Evolutionary conservation across 257 asterid species (phyloP), one percentile per base, ranked within the genome.

Genomic region (Cordia subcordata): DNA sequence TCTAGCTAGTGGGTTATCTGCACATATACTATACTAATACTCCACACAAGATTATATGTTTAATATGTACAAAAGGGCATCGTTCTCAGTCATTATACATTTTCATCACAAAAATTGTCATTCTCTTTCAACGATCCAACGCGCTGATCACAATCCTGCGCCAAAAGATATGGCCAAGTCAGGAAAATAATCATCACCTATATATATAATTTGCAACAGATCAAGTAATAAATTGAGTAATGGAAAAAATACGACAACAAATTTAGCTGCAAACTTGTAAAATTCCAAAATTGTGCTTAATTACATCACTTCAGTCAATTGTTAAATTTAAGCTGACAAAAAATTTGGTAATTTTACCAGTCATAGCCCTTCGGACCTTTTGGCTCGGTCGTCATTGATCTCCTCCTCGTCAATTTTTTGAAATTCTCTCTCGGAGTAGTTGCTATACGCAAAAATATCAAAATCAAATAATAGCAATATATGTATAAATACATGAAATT

Each of bases 131-230:
- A 61, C 81, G 90, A 71, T 87, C 95, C 88, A 81, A 58, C 72
- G 86, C 84, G 61, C 77, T 80, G 16, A 79, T 49, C 18, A 87
- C 67, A 42, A 87, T 72, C 95, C 90, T 84, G 87, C 64, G 68
- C 54, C 9, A 64, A 38, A 66, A 27, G n/a, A n/a, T n/a, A n/a
- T n/a, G n/a, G n/a, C n/a, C n/a, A n/a, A n/a, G n/a, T n/a, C n/a
- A n/a, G n/a, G n/a, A n/a, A n/a, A n/a, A n/a, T n/a, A n/a, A n/a
- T n/a, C n/a, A n/a, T n/a, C n/a, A n/a, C n/a, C n/a, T n/a, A n/a
- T n/a, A n/a, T n/a, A n/a, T n/a, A n/a, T n/a, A n/a, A n/a, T n/a
- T n/a, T n/a, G n/a, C n/a, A n/a, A n/a, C n/a, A n/a, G n/a, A n/a
- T n/a, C n/a, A n/a, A n/a, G n/a, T n/a, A n/a, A n/a, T n/a, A n/a